These are phyloP conservation scores for Ophiostoma himal-ulmi DNA, from an alignment of 2,329 filamentous ascomycete species.

Conservation along the genomic window DNA sequence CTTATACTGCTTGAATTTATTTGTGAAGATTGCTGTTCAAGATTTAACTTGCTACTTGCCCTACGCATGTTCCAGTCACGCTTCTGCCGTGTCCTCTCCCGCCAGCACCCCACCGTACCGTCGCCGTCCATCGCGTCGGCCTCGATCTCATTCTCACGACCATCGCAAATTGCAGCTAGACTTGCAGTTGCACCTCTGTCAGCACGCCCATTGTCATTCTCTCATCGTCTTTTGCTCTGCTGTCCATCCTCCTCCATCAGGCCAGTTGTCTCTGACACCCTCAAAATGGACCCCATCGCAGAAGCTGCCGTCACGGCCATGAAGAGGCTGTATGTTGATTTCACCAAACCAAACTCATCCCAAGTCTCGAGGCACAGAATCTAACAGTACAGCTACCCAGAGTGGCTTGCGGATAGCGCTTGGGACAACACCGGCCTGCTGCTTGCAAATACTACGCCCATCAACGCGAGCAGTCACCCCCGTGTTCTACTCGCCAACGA, in stretches of 20 bases:
- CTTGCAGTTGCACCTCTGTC: neutral
- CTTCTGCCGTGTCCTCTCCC: neutral
- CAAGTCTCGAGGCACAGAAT: too few species aligned
- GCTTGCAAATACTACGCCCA: conserved; percentile 36
- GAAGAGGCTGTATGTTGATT: conserved; percentile 4
- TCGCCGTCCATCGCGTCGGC: neutral
- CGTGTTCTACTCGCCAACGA: conserved; percentile 68
- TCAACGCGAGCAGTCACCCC: conserved; percentile 31
- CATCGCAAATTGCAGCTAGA: too few species aligned
- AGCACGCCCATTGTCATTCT: neutral
- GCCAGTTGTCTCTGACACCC: neutral
- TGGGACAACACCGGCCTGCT: conserved; percentile 97
- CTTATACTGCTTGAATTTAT: neutral
- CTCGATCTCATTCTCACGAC: conserved; percentile 1
- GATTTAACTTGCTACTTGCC: neutral
- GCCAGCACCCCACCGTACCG: neutral
- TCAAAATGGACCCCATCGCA: neutral
- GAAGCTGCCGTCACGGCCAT: conserved; percentile 1
- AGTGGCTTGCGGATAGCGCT: conserved; percentile 76
- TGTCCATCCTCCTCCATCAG: neutral
- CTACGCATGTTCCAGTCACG: neutral
- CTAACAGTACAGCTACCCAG: conserved; percentile 66
- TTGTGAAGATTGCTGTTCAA: neutral
- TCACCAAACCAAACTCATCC: neutral
- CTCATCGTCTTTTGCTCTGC: neutral